These are phyloP conservation scores for Forsythia suspensa DNA, from an alignment of 257 asterid genomes.

Conservation along the genomic window DNA sequence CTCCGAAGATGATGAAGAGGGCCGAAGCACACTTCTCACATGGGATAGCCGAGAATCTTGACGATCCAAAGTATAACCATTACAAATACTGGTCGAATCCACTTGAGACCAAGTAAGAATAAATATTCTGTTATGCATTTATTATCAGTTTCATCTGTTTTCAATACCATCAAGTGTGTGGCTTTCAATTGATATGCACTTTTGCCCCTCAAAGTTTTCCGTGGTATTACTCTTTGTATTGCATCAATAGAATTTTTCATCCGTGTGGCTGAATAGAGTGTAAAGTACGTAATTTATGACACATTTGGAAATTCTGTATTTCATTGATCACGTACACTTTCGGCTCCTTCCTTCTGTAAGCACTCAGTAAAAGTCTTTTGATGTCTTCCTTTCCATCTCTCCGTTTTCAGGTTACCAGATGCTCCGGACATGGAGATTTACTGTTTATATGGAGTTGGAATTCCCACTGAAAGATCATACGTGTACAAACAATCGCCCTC, in stretches of 20 bases:
- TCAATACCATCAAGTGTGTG: background rate
- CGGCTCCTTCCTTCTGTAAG: background rate
- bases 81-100: slow-evolving; percentile 97
- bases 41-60: slow-evolving; percentile 78
- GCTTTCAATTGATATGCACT: background rate
- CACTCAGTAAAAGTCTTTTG: background rate
- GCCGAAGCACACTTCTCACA: slow-evolving; percentile 90
- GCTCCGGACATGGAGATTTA: slow-evolving; percentile 90
- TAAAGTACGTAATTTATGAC: background rate
- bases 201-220: background rate
- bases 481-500: slow-evolving; percentile 68
- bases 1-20: slow-evolving; percentile 86
- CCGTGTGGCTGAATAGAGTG: background rate
- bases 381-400: background rate
- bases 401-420: slow-evolving; percentile 64
- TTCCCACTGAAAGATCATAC: slow-evolving; percentile 88
- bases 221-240: background rate
- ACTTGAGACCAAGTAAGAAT: slow-evolving; percentile 77
- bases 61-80: slow-evolving; percentile 74
- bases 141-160: background rate
- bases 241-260: background rate
- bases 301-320: background rate
- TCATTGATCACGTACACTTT: background rate
- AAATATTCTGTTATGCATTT: background rate
- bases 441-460: slow-evolving; percentile 78